Conservation (phyloP, 306 rosid genomes). For the Echinosophora koreensis region DNA sequence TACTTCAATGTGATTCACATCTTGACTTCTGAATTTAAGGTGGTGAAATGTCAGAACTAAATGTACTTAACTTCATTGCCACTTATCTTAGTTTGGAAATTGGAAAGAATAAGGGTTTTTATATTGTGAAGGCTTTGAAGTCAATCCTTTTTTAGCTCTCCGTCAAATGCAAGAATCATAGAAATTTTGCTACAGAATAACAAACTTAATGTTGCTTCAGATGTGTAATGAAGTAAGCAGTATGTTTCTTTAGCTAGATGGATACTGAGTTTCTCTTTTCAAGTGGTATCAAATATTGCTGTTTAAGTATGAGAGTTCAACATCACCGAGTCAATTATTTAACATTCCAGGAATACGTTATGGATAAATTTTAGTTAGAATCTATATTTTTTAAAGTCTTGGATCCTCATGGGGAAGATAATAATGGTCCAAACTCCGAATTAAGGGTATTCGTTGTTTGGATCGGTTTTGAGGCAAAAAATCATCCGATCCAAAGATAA, state of each 20-base stretch:
- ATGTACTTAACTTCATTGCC: slow-evolving; percentile 20
- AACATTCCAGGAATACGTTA: background rate
- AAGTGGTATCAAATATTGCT: background rate
- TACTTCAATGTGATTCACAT: background rate
- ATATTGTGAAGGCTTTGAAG: background rate
- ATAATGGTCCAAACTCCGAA: background rate
- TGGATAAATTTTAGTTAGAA: background rate
- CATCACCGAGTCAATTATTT: background rate
- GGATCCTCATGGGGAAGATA: background rate
- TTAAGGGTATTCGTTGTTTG: no score
- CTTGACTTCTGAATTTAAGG: background rate
- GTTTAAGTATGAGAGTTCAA: background rate
- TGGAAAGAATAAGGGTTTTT: background rate
- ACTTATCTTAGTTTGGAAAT: background rate
- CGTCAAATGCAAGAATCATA: background rate
- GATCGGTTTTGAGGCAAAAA: no score
- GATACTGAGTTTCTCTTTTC: background rate
- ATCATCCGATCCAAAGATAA: no score
- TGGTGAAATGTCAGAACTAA: background rate
- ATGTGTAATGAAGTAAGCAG: background rate
- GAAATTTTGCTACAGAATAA: background rate
- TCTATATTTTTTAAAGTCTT: background rate
- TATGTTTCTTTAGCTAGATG: background rate
- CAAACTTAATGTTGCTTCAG: background rate
- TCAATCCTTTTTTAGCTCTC: background rate